phyloP scores from a whole-genome alignment of 2,329 filamentous ascomycete genomes.

The Raffaelea deltoideospora region DNA sequence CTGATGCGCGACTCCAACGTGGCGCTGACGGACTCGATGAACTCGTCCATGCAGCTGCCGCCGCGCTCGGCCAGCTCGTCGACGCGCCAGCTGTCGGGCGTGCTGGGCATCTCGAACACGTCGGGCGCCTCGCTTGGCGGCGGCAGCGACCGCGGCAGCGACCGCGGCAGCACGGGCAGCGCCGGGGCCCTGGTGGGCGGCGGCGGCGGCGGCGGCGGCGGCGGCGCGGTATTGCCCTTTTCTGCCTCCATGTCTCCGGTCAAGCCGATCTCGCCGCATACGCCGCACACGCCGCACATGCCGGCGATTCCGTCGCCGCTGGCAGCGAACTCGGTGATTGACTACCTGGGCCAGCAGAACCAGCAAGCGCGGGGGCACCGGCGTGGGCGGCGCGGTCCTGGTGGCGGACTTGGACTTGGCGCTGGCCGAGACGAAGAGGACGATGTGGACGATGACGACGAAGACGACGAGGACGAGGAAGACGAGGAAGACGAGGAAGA shows the following conservation, averaged over 20 bases:
- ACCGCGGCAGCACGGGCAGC: too few relatives aligned
- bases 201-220: background rate
- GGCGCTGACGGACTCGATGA: slow-evolving; percentile 81
- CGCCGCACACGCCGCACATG: slow-evolving; percentile 85
- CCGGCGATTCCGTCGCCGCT: slow-evolving; percentile 88
- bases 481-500: too few relatives aligned
- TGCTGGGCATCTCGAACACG: background rate
- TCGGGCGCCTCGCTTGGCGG: background rate
- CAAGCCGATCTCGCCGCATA: slow-evolving; percentile 80
- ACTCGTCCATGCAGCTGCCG: slow-evolving; percentile 70
- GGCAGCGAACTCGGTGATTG: slow-evolving; percentile 75
- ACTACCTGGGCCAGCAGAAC: slow-evolving; percentile 31
- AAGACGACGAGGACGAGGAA: slow-evolving; percentile 10
- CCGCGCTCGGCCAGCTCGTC: slow-evolving; percentile 69
- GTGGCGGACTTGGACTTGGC: background rate
- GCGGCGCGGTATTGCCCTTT: slow-evolving; percentile 19
- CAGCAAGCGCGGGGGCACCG: background rate
- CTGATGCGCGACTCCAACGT: slow-evolving; percentile 81
- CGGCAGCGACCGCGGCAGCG: too few relatives aligned
- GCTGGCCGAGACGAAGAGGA: background rate
- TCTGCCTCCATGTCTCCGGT: slow-evolving; percentile 69
- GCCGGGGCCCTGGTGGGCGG: background rate
- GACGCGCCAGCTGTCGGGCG: slow-evolving; percentile 32
- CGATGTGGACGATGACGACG: background rate
- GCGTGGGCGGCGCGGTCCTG: background rate